Base-by-base conservation (phyloP, 2,329 filamentous ascomycete species). In the Phyllosticta citribraziliensis region DNA sequence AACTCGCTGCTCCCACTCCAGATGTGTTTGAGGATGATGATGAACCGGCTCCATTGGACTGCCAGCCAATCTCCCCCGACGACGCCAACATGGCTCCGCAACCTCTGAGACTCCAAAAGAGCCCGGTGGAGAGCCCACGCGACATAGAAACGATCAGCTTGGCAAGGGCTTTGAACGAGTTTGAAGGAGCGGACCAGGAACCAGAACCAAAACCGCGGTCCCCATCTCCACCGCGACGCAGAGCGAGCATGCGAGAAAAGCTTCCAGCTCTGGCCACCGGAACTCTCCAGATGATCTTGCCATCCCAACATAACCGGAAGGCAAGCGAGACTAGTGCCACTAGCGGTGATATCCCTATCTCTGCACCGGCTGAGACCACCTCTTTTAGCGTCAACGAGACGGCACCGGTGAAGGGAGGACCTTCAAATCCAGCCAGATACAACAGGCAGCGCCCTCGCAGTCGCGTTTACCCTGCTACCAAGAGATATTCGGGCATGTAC, bases 271-370 rank as follows among this genome's bases (percentile, higher is more conserved):
- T 60, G 12, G 53, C 58, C 17, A 47, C 53, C 19, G 59, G 59
- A n/a, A 57, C 59, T 3, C 55, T 61, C 47, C 56, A 61, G 24
- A 61, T 61, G 59, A 57, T 57, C 17, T n/a, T 56, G 12, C 59
- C 59, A 3, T 53, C 47, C n/a, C 54, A 57, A 11, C 59, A 61
- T 12, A 40, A 50, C 5, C 25, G 59, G 9, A 53, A 61, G 14
- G 19, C 27, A 10, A 60, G 58, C 53, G 25, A 47, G 40, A 51
- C 24, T 9, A 56, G 58, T 12, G 55, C 40, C 11, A 53, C 19
- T 20, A 60, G 58, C 27, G 58, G 58, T 50, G 58, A 60, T 9
- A 60, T 60, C 11, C 58, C 52, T 6, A 56, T 60, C n/a, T 60
- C 58, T 33, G 52, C 58, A 5, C 58, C 58, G 5, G 24, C 53